phyloP scores from a whole-genome alignment of 139 green algal species.

The Picochlorum sp. region DNA sequence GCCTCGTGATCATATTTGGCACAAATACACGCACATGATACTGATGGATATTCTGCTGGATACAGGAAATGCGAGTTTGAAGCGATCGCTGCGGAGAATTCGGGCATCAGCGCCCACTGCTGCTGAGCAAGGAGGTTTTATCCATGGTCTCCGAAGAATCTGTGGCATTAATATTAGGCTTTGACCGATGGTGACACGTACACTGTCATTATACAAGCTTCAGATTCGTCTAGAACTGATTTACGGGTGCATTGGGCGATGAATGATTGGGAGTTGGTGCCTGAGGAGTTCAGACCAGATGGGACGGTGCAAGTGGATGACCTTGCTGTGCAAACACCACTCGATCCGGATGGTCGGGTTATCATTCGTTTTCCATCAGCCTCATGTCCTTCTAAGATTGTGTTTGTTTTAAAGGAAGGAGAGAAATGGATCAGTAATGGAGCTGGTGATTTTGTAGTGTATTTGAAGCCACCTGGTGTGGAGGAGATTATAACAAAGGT shows the following conservation, averaged over 20 bases:
- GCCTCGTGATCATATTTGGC: too few relatives aligned
- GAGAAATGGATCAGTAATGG: conserved; percentile 60
- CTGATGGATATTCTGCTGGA: too few relatives aligned
- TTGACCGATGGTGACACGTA: not conserved
- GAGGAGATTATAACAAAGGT: conserved; percentile 26
- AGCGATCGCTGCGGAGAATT: too few relatives aligned
- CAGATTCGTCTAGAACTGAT: not conserved
- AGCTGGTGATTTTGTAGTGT: conserved; percentile 42
- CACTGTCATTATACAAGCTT: not conserved
- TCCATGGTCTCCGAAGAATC: not conserved
- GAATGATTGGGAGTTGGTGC: conserved; percentile 60
- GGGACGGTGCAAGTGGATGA: conserved; percentile 29
- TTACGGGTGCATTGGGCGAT: conserved; percentile 66
- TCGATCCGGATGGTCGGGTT: conserved; percentile 31
- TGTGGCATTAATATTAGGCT: conserved; percentile 11
- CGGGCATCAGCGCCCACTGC: too few relatives aligned
- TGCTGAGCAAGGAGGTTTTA: too few relatives aligned
- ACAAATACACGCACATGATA: too few relatives aligned
- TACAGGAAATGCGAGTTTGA: too few relatives aligned
- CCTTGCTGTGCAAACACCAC: conserved; percentile 53
- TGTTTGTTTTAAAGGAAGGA: conserved; percentile 60
- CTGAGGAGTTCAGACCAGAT: conserved; percentile 18
- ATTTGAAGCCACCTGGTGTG: conserved; percentile 45
- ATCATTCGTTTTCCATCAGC: conserved; percentile 34
- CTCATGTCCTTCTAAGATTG: conserved; percentile 35